phyloP scores from a whole-genome alignment of 805 yeast species.

The Candida cerambycidarum region DNA sequence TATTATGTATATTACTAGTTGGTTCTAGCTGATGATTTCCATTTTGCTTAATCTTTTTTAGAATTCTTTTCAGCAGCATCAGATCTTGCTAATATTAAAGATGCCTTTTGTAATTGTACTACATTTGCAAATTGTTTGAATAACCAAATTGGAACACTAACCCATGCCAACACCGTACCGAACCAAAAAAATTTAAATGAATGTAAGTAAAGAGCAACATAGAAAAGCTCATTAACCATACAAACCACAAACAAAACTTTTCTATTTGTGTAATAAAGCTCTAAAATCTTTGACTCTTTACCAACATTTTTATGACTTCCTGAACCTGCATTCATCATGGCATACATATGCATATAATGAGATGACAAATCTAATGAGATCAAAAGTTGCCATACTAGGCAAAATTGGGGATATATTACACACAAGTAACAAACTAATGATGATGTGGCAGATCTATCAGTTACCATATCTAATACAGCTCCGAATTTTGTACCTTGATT shows the following conservation, averaged over 20 bases:
- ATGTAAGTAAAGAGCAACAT: constrained; percentile 81
- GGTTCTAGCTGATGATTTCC: too few species aligned
- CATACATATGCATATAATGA: constrained; percentile 98
- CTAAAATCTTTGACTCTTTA: constrained; percentile 68
- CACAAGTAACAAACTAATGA: constrained; percentile 87
- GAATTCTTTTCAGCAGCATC: constrained; percentile 64
- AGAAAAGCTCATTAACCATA: constrained; percentile 90
- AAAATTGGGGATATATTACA: constrained; percentile 70
- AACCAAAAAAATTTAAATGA: constrained; percentile 62
- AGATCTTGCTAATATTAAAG: constrained; percentile 69
- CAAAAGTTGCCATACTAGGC: constrained; percentile 75
- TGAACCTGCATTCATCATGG: constrained; percentile 78
- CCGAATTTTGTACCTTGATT: constrained; percentile 92
- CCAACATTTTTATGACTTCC: constrained; percentile 80
- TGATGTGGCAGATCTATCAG: constrained; percentile 95
- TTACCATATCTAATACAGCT: constrained; percentile 97
- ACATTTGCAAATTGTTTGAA: constrained; percentile 90
- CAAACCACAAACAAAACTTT: constrained; percentile 84
- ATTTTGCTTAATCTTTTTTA: too few species aligned
- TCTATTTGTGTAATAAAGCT: constrained; percentile 84
- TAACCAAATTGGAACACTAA: constrained; percentile 81
- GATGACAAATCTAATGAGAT: constrained; percentile 86
- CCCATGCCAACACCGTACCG: constrained; percentile 56
- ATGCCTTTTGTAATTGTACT: constrained; percentile 85
- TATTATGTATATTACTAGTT: too few species aligned